A percentile compares a stretch with the other conserved stretches of the same genome.
These are phyloP conservation scores for Phaseolus coccineus DNA, from an alignment of 331 rosid species.

Conservation along the genomic window DNA sequence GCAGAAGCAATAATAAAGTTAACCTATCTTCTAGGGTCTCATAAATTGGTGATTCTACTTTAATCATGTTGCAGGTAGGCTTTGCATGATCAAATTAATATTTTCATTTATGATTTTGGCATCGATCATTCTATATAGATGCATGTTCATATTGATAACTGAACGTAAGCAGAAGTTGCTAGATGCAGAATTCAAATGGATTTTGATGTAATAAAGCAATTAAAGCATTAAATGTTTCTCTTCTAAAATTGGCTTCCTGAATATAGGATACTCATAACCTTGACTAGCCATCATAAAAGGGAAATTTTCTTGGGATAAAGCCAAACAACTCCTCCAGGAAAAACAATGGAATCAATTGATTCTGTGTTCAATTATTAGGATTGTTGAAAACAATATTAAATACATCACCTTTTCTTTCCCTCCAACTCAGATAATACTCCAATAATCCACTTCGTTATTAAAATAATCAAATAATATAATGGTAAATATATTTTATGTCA, in stretches of 20 bases:
- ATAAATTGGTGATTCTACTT: constrained; percentile 43
- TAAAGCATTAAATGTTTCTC: neutral
- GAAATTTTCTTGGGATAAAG: constrained; percentile 10
- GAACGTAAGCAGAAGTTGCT: constrained; percentile 17
- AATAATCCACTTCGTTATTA: neutral
- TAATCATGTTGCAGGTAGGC: constrained; percentile 34
- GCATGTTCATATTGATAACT: constrained; percentile 10
- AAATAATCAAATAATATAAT: neutral
- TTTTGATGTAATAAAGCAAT: neutral
- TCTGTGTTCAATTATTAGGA: neutral
- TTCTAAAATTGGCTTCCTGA: constrained; percentile 15
- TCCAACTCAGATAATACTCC: neutral
- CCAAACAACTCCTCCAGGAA: neutral
- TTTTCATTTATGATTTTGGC: constrained; percentile 28
- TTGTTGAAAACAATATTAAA: neutral
- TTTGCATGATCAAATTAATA: constrained; percentile 22
- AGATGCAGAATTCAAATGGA: constrained; percentile 12
- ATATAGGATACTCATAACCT: constrained; percentile 1
- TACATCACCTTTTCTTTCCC: neutral
- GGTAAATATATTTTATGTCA: neutral
- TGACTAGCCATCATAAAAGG: constrained; percentile 7
- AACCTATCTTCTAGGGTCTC: constrained; percentile 35
- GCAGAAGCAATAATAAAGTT: constrained; percentile 34
- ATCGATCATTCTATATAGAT: constrained; percentile 18
- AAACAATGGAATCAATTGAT: neutral